These are phyloP conservation scores for Mycena citricolor DNA, from an alignment of 1,284 basidiomycete species.

Conservation along the genomic window DNA sequence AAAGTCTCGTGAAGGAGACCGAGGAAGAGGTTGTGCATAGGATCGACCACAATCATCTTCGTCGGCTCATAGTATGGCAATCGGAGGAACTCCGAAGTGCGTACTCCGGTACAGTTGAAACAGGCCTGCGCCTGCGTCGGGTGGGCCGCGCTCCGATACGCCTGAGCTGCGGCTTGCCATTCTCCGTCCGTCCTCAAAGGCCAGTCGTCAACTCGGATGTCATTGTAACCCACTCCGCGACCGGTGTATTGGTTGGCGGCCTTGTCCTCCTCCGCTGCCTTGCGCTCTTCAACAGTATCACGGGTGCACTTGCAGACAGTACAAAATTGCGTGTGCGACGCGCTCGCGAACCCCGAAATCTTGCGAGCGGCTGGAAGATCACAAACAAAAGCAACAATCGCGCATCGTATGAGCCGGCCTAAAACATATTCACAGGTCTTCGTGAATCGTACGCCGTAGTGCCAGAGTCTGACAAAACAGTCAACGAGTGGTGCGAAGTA, in stretches of 20 bases:
- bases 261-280: constrained; percentile 27
- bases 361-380: constrained; percentile 40
- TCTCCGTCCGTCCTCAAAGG: constrained; percentile 17
- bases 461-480: constrained; percentile 48
- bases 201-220: constrained; percentile 25
- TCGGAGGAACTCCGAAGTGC: constrained; percentile 27
- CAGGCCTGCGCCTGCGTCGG: constrained; percentile 13
- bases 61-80: constrained; percentile 32
- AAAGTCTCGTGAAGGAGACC: constrained; percentile 19
- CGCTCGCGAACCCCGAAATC: constrained; percentile 34
- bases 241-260: too few species aligned
- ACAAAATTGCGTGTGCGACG: constrained; percentile 34
- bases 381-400: constrained; percentile 33
- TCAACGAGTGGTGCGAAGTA: constrained; percentile 32
- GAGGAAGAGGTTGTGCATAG: constrained; percentile 33
- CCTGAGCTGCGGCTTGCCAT: constrained; percentile 17
- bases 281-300: constrained; percentile 27
- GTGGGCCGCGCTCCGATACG: constrained; percentile 24
- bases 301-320: constrained; percentile 34
- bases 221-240: constrained; percentile 14
- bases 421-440: constrained; percentile 23
- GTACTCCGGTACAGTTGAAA: constrained; percentile 29
- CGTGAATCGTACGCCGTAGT: constrained; percentile 26
- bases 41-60: constrained; percentile 29
- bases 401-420: constrained; percentile 32